phyloP scores from a whole-genome alignment of 1,139 yeast genomes.

The Entelexis paramagnoliae region DNA sequence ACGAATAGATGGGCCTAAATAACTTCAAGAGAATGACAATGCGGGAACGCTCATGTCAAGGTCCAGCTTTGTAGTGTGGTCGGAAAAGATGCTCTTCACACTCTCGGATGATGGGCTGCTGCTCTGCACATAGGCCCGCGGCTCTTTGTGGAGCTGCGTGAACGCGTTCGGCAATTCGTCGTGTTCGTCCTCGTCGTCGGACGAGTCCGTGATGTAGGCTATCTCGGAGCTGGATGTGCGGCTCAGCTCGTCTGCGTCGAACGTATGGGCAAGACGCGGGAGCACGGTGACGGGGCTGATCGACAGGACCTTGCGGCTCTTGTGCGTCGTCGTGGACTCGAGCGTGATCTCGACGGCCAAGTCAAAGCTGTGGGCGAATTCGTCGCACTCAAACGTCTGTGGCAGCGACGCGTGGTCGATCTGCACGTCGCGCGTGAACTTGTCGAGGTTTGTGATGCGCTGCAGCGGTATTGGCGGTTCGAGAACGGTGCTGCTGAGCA shows the following conservation, averaged over 20 bases:
- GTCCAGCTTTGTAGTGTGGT: conserved; percentile 8
- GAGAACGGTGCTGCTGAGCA: conserved; percentile 5
- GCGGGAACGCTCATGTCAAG: neutral
- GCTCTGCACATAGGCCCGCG: neutral
- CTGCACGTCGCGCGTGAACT: conserved; percentile 1
- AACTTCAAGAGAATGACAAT: neutral
- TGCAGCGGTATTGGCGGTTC: neutral
- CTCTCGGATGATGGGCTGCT: conserved; percentile 2
- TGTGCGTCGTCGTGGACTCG: neutral
- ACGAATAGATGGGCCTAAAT: neutral
- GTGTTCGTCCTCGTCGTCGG: neutral
- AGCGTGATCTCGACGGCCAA: conserved; percentile 13
- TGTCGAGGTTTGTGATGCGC: conserved; percentile 5
- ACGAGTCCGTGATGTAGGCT: conserved; percentile 4
- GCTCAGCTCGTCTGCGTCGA: neutral
- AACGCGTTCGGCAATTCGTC: neutral
- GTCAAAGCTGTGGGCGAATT: conserved; percentile 12
- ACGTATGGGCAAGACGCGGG: conserved; percentile 9
- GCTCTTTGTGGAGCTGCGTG: neutral
- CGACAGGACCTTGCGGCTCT: neutral
- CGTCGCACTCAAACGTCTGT: conserved; percentile 11
- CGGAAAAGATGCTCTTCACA: conserved; percentile 8
- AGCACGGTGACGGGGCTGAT: conserved; percentile 14
- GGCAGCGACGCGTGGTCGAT: conserved; percentile 15
- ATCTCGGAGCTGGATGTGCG: neutral